Conservation (phyloP, 2,329 filamentous ascomycete species). For the Coniella lustricola region DNA sequence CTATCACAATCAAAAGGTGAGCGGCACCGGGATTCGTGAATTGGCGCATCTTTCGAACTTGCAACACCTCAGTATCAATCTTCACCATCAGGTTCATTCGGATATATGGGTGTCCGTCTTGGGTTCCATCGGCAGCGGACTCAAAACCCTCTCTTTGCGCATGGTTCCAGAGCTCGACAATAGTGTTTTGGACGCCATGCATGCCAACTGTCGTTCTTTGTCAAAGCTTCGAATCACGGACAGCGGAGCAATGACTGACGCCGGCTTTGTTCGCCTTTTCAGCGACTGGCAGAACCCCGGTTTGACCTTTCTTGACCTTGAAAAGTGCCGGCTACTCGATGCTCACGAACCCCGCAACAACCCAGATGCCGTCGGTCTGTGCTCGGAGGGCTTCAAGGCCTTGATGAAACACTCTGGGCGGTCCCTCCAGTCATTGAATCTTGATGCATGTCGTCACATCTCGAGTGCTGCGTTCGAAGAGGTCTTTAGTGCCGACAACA, state of each 20-base stretch:
- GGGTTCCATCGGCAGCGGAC: slow-evolving; percentile 50
- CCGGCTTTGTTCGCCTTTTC: slow-evolving; percentile 67
- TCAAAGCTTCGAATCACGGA: slow-evolving; percentile 75
- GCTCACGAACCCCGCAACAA: slow-evolving; percentile 60
- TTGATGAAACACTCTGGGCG: slow-evolving; percentile 78
- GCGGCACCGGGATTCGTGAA: slow-evolving; percentile 55
- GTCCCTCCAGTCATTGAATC: slow-evolving; percentile 59
- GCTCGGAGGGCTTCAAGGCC: slow-evolving; percentile 66
- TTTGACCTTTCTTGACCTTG: slow-evolving; percentile 65
- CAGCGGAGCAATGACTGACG: slow-evolving; percentile 69
- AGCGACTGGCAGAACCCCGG: slow-evolving; percentile 67
- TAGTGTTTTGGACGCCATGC: slow-evolving; percentile 61
- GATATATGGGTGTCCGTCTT: slow-evolving; percentile 57
- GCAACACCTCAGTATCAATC: slow-evolving; percentile 67
- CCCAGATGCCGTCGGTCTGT: slow-evolving; percentile 62
- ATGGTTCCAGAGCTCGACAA: slow-evolving; percentile 62
- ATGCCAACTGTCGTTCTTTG: slow-evolving; percentile 60
- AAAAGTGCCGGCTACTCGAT: slow-evolving; percentile 71
- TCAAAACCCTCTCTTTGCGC: slow-evolving; percentile 74
- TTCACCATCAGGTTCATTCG: slow-evolving; percentile 50
- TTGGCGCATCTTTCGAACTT: slow-evolving; percentile 59
- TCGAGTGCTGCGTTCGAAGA: slow-evolving; percentile 62
- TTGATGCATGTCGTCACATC: slow-evolving; percentile 83
- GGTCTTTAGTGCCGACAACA: slow-evolving; percentile 55
- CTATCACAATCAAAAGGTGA: slow-evolving; percentile 69